These are phyloP conservation scores for Dactylorhiza incarnata DNA, from an alignment of 106 monocot species.

Conservation along the genomic window DNA sequence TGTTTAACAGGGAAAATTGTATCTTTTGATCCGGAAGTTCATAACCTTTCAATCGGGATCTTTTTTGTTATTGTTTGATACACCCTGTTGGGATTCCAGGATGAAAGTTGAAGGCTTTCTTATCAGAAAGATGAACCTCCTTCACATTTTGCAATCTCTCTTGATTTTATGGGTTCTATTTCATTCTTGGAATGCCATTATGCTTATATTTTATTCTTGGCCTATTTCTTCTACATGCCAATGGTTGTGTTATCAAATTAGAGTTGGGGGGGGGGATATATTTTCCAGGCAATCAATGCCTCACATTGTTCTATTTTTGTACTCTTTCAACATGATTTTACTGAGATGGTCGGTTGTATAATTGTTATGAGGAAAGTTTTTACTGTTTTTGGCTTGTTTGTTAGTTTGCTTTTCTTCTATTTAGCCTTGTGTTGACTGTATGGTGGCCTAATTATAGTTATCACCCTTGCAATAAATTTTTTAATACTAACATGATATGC, in stretches of 20 bases:
- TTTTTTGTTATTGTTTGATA: neutral
- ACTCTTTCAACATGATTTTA: neutral
- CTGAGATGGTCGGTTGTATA: neutral
- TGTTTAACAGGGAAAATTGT: neutral
- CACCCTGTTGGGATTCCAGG: neutral
- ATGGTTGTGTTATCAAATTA: neutral
- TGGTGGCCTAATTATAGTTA: neutral
- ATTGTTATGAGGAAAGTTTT: neutral
- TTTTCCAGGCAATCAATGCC: neutral
- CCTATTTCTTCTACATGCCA: neutral
- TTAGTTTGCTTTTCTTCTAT: neutral
- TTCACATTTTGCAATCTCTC: neutral
- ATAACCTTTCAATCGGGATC: neutral
- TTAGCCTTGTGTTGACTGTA: neutral
- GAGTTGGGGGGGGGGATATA: neutral
- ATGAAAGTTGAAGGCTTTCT: neutral
- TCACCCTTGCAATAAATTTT: neutral
- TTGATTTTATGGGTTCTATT: neutral
- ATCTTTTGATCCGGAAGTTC: neutral
- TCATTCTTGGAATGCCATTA: neutral
- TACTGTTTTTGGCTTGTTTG: neutral
- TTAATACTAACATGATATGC: neutral
- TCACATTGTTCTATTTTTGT: neutral
- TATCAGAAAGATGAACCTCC: neutral
- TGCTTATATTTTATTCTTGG: neutral